Evolutionary conservation across 345 rosid genomes (phyloP).

Genomic region (Firmiana major): DNA sequence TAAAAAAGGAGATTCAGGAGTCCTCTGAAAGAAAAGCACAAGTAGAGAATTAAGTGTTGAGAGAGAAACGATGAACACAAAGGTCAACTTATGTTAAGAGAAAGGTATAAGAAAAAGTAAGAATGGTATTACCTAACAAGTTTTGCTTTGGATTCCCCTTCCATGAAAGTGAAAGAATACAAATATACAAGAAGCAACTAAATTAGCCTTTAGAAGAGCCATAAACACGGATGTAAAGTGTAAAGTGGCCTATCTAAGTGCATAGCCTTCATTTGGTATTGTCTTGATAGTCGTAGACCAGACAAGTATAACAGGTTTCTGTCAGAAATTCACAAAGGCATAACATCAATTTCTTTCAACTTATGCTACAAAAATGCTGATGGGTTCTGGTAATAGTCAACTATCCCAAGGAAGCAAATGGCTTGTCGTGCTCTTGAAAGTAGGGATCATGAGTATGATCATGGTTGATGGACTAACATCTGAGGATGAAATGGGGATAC

Average conservation of each 20-base stretch:
- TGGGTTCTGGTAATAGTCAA: conserved; percentile 5
- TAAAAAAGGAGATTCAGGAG: neutral
- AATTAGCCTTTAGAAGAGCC: conserved; percentile 25
- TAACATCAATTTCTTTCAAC: neutral
- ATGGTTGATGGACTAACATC: conserved; percentile 19
- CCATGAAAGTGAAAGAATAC: neutral
- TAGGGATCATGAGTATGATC: conserved; percentile 18
- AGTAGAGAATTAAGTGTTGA: conserved; percentile 9
- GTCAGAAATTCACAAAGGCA: neutral
- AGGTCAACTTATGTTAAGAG: conserved; percentile 9
- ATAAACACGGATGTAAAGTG: conserved; percentile 20
- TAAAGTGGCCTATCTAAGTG: neutral
- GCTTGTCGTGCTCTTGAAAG: conserved; percentile 14
- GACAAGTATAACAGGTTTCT: conserved; percentile 2
- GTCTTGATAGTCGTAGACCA: neutral
- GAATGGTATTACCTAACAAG: neutral
- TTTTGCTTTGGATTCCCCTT: neutral
- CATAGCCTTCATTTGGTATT: neutral
- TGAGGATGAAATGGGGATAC: conserved; percentile 21
- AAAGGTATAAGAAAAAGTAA: conserved; percentile 7
- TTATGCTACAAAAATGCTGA: conserved; percentile 4
- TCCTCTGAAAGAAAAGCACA: conserved; percentile 11
- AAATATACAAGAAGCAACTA: neutral
- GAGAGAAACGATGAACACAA: conserved; percentile 1
- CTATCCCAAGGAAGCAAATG: conserved; percentile 10